Base-by-base conservation (phyloP, 768 basidiomycete species). In the Naematelia aurantialba region DNA sequence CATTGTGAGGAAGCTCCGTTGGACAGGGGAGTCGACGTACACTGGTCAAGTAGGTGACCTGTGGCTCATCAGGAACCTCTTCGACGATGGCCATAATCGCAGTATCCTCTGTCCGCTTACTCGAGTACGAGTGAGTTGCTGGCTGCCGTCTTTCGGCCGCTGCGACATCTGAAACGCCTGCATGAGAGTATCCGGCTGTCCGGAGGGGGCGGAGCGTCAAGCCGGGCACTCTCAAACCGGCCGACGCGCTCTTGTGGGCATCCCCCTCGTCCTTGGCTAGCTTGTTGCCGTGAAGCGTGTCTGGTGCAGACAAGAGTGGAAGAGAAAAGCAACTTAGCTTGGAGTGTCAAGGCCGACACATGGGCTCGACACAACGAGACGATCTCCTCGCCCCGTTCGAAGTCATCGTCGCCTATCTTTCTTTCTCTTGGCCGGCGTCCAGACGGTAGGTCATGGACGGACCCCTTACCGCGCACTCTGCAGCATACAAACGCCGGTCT, bases 401-500 rank as follows among this genome's bases (percentile, higher is more conserved):
- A n/a, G n/a, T n/a, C n/a, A n/a, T 39, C 17, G 8, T 17, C 34
- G 8, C 34, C 34, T 17, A 39, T 39, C 34, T 39, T 39, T 8
- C 34, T 39, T 39, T 39, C 34, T 17, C 34, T 39, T 8, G 34
- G 34, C 17, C 17, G 17, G 8, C 8, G 8, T 39, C 34, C 34
- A 39, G 34, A 39, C 17, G 17, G 17, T 39, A 39, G 17, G n/a
- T n/a, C 17, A 39, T 39, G 34, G 34, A 39, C 34, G 34, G 34
- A 39, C 8, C 34, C 8, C 34, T 8, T 17, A 17, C 17, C 34
- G 8, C 34, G 34, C 34, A 39, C 17, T 39, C 34, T 8, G 34
- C 34, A 39, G 55, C 63, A 5, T 56, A 65, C 44, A 70, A 70
- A 54, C 57, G 68, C 19, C 61, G 65, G 11, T 70, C 68, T 4